phyloP scores from a whole-genome alignment of 441 rosid species.

The Capsella rubella region DNA sequence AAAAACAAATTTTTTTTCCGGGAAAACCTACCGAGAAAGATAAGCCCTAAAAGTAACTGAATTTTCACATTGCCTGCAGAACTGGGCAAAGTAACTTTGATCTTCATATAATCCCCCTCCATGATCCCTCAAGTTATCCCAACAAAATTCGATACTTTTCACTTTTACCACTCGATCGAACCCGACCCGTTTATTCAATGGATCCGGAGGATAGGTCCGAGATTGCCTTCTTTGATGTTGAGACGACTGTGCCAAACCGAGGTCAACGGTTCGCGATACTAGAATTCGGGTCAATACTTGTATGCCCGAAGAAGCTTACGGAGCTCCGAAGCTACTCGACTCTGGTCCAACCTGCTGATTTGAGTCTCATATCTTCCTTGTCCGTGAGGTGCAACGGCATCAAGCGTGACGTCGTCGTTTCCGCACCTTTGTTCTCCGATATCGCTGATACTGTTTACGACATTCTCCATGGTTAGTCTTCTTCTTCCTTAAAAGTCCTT shows the following conservation, averaged over 20 bases:
- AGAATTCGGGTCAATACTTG: constrained; percentile 90
- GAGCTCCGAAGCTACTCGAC: constrained; percentile 78
- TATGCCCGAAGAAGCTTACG: constrained; percentile 75
- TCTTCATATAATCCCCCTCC: constrained; percentile 34
- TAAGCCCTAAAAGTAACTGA: constrained; percentile 18
- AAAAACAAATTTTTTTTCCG: background rate
- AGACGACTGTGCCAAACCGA: constrained; percentile 76
- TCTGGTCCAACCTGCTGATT: constrained; percentile 74
- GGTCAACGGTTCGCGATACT: constrained; percentile 72
- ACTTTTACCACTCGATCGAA: background rate
- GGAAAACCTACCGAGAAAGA: constrained; percentile 29
- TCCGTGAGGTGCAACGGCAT: constrained; percentile 81
- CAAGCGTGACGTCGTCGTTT: constrained; percentile 54
- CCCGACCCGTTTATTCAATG: constrained; percentile 35
- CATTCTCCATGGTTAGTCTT: constrained; percentile 66
- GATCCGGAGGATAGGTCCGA: constrained; percentile 52
- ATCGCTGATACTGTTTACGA: constrained; percentile 79
- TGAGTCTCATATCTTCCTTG: constrained; percentile 58
- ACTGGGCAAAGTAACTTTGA: constrained; percentile 28
- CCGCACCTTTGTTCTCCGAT: constrained; percentile 69
- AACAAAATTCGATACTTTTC: constrained; percentile 26
- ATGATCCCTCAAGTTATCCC: constrained; percentile 15
- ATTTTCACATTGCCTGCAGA: constrained; percentile 22
- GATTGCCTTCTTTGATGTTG: constrained; percentile 89
- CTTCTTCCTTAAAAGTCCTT: constrained; percentile 1